These are phyloP conservation scores for Calonectria multiphialidica DNA, from an alignment of 2,329 filamentous ascomycete genomes.

Conservation along the genomic window DNA sequence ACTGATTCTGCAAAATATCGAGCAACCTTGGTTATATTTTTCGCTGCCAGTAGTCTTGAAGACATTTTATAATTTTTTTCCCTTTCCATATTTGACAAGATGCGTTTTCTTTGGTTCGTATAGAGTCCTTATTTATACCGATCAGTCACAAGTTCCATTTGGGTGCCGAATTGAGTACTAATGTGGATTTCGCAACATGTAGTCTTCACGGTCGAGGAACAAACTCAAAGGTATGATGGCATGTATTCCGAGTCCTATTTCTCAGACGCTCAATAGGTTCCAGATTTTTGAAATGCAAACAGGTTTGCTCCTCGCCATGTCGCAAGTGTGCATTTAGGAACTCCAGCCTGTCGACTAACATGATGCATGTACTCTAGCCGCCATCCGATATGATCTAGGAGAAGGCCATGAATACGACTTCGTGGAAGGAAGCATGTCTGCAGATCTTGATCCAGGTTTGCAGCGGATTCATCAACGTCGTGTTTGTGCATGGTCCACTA, in stretches of 20 bases:
- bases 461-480: background rate
- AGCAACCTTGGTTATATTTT: background rate
- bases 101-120: slow-evolving; percentile 4
- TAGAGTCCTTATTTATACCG: too few species aligned
- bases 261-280: background rate
- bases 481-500: background rate
- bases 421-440: slow-evolving; percentile 1
- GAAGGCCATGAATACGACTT: background rate
- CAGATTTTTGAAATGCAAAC: slow-evolving; percentile 9
- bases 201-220: slow-evolving; percentile 6
- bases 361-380: background rate
- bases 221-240: background rate
- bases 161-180: background rate
- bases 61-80: background rate
- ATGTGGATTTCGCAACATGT: background rate
- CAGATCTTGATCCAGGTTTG: background rate
- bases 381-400: background rate
- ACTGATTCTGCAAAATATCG: too few species aligned
- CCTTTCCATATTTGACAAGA: background rate
- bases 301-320: background rate
- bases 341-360: background rate
- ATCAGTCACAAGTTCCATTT: background rate
- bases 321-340: too few species aligned
- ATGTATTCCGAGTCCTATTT: background rate
- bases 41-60: too few species aligned